Conservation (phyloP, 1,139 yeast species). For the Suhomyces kunorum region DNA sequence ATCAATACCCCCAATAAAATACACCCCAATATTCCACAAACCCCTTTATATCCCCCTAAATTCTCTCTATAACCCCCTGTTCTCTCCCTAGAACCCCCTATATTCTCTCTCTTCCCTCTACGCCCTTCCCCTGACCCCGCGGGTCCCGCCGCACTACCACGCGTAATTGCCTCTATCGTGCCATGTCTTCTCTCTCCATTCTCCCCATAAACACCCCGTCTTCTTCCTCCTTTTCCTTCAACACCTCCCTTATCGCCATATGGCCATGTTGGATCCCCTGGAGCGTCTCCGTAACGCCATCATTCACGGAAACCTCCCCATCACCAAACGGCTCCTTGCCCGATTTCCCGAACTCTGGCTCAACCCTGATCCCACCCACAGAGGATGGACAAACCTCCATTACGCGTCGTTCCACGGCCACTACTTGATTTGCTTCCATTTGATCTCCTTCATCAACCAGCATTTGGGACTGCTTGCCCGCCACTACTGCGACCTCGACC, state of each 20-base stretch:
- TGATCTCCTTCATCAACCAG: slow-evolving; percentile 40
- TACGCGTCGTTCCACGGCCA: slow-evolving; percentile 84
- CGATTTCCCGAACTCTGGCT: slow-evolving; percentile 78
- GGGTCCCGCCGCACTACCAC: too few relatives aligned
- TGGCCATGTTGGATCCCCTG: slow-evolving; percentile 59
- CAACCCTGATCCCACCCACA: slow-evolving; percentile 61
- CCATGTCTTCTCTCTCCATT: too few relatives aligned
- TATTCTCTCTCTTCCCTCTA: too few relatives aligned
- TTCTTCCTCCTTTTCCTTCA: neutral
- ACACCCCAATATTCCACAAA: too few relatives aligned
- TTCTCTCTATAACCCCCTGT: too few relatives aligned
- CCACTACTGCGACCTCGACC: slow-evolving; percentile 29
- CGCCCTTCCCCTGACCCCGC: too few relatives aligned
- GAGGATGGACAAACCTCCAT: slow-evolving; percentile 91
- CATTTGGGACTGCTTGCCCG: slow-evolving; percentile 20
- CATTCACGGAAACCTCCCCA: slow-evolving; percentile 66
- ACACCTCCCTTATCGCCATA: neutral
- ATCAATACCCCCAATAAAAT: too few relatives aligned
- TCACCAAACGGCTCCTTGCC: slow-evolving; percentile 67
- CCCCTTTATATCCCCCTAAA: too few relatives aligned
- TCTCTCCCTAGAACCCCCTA: too few relatives aligned
- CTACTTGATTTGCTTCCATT: slow-evolving; percentile 70
- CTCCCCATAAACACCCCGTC: too few relatives aligned
- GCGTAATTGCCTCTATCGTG: too few relatives aligned
- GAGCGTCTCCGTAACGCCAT: slow-evolving; percentile 74